Evolutionary conservation across 768 basidiomycete species (phyloP), one percentile per base, ranked within the genome.

Genomic region (Tricholoma hemisulphureum): DNA sequence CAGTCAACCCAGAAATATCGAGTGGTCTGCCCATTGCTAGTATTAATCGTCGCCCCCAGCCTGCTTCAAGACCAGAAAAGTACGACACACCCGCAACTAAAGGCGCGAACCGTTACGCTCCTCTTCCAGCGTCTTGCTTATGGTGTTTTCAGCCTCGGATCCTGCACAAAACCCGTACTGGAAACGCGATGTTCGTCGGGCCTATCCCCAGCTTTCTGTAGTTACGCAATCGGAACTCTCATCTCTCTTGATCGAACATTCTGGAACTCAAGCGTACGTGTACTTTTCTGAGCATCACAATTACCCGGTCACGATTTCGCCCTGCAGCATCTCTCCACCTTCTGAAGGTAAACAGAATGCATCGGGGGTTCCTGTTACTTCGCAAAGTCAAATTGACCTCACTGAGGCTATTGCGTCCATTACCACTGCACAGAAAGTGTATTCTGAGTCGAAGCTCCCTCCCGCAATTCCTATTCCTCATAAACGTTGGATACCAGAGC

Each of bases 141-240:
- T 21, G 10, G 55, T 52, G 21, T 4, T 56, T 45, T n/a, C 53
- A 91, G 91, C 91, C 21, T 93, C 91, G 41, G 92, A 94, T 73
- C 83, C 83, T 35, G 92, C 92, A 29, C 82, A 92, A 77, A 93
- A 93, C 72, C 91, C 90, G 56, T 98, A 98, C 81, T 95, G 89
- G 88, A 96, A 96, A 74, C 91, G 95, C 60, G 95, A 97, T 75
- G 91, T 95, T 65, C 87, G 94, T 57, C 86, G 95, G 52, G 85
- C 86, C 32, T 97, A 95, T 73, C 93, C 95, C n/a, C 91, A 89
- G 63, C 86, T 94, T 26, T 95, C 93, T 2, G 86, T 93, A 18
- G 80, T 98, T 58, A 91, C 92, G 4, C 95, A 98, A 75, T 69
- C 83, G 5, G 87, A 95, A 65, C 77, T 97, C 23, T 88, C 95